A percentile compares a stretch with the other conserved stretches of the same genome.
phyloP scores from a whole-genome alignment of 2,329 filamentous ascomycete species.

The Trichoderma sp. region DNA sequence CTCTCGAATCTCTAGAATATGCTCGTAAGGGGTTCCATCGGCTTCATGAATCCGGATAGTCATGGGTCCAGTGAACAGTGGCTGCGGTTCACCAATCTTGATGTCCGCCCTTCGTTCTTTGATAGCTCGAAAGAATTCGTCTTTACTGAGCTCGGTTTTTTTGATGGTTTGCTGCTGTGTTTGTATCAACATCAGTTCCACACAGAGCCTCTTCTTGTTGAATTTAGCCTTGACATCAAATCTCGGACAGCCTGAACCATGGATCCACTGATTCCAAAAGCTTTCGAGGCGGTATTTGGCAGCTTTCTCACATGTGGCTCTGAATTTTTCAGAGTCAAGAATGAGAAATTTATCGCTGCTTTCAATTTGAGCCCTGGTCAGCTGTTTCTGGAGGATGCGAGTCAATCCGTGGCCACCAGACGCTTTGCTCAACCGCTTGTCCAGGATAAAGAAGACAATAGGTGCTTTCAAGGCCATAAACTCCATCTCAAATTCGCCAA shows the following conservation, averaged over 20 bases:
- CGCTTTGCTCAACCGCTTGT: slow-evolving; percentile 86
- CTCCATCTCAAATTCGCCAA: slow-evolving; percentile 84
- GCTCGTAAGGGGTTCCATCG: slow-evolving; percentile 96
- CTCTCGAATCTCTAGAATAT: slow-evolving; percentile 94
- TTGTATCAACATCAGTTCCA: slow-evolving; percentile 88
- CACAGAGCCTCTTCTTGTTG: slow-evolving; percentile 95
- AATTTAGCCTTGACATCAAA: slow-evolving; percentile 88
- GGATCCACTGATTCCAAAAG: slow-evolving; percentile 94
- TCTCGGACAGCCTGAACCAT: slow-evolving; percentile 82
- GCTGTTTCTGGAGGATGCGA: slow-evolving; percentile 82
- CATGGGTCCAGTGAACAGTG: slow-evolving; percentile 94
- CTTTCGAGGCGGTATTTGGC: slow-evolving; percentile 83
- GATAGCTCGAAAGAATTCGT: slow-evolving; percentile 80
- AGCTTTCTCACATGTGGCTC: slow-evolving; percentile 83
- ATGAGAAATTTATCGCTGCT: slow-evolving; percentile 68
- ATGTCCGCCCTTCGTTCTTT: slow-evolving; percentile 77
- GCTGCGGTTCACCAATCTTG: slow-evolving; percentile 69
- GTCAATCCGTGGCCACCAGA: slow-evolving; percentile 80
- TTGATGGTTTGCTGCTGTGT: slow-evolving; percentile 57
- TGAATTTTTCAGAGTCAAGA: slow-evolving; percentile 75
- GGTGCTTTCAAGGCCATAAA: slow-evolving; percentile 92
- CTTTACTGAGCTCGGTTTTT: slow-evolving; percentile 62
- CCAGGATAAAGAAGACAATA: slow-evolving; percentile 89
- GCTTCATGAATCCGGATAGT: slow-evolving; percentile 97
- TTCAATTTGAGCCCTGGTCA: slow-evolving; percentile 79